These are phyloP conservation scores for Mycena pura DNA, from an alignment of 768 basidiomycete genomes.

Conservation along the genomic window DNA sequence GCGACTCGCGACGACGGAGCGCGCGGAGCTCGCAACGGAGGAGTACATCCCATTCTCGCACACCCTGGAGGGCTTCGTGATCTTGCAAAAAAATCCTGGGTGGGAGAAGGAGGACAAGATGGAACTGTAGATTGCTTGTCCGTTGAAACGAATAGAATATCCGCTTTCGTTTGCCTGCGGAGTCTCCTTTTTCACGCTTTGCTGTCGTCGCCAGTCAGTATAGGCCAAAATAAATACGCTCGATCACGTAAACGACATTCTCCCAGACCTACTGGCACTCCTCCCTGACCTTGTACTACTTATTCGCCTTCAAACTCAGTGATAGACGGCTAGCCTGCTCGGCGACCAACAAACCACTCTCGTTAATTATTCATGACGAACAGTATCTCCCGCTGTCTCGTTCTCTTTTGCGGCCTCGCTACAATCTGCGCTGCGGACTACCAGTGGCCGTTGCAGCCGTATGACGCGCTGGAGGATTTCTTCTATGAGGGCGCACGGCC, in stretches of 20 bases:
- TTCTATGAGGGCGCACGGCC: conserved; percentile 43
- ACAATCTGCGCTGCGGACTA: conserved; percentile 18
- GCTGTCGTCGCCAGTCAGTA: too few relatives aligned
- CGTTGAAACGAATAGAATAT: conserved; percentile 16
- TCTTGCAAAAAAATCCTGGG: conserved; percentile 91
- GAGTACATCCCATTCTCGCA: conserved; percentile 92
- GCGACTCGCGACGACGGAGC: conserved; percentile 90
- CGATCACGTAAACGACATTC: too few relatives aligned
- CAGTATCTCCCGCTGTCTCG: conserved; percentile 12
- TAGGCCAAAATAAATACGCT: too few relatives aligned
- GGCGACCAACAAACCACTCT: too few relatives aligned
- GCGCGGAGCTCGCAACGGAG: conserved; percentile 96
- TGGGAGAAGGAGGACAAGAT: conserved; percentile 88
- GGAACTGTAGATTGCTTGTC: conserved; percentile 58
- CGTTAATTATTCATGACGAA: conserved; percentile 20
- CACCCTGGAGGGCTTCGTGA: conserved; percentile 92
- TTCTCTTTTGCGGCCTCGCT: conserved; percentile 7
- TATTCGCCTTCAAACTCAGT: too few relatives aligned
- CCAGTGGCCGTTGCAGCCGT: conserved; percentile 44
- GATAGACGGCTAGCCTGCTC: too few relatives aligned
- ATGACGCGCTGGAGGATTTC: conserved; percentile 43
- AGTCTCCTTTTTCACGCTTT: too few relatives aligned
- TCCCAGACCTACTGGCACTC: too few relatives aligned
- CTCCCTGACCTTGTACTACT: too few relatives aligned
- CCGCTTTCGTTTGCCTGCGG: too few relatives aligned